Evolutionary conservation across 169 alveolate genomes (phyloP).

Genomic region (Eimeria sp.): DNA sequence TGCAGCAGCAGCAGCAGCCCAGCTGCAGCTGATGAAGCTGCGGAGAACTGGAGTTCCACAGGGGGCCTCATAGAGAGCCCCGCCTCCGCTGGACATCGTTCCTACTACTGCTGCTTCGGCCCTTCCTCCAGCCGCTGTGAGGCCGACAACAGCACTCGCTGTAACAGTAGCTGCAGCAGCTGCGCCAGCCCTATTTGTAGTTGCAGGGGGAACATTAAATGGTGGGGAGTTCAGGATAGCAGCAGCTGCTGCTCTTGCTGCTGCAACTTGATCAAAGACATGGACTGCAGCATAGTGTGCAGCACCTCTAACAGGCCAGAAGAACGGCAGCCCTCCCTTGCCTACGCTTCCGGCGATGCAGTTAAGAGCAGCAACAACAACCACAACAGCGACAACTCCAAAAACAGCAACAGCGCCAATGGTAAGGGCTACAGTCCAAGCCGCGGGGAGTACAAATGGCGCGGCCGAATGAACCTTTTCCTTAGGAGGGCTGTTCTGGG

Average conservation of each 20-base stretch:
- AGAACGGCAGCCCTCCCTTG: neutral
- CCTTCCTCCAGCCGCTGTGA: constrained; percentile 17
- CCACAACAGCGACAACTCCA: constrained; percentile 11
- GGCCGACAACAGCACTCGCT: neutral
- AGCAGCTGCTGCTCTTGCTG: neutral
- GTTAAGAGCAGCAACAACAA: constrained; percentile 5
- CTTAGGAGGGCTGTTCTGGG: constrained; percentile 25
- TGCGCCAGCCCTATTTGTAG: neutral
- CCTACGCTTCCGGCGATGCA: neutral
- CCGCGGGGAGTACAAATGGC: constrained; percentile 44
- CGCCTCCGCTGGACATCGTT: constrained; percentile 2
- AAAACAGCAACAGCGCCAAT: neutral
- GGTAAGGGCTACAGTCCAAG: neutral
- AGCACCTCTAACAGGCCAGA: constrained; percentile 35
- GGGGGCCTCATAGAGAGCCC: constrained; percentile 43
- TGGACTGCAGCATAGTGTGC: constrained; percentile 56
- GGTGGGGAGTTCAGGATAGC: constrained; percentile 39
- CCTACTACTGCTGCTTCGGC: constrained; percentile 33
- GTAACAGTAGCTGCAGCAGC: constrained; percentile 16
- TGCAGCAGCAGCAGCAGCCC: constrained; percentile 74
- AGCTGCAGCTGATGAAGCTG: constrained; percentile 22
- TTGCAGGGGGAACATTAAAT: constrained; percentile 19
- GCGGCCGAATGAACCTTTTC: constrained; percentile 23
- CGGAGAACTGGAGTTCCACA: constrained; percentile 36
- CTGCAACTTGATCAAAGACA: constrained; percentile 13